phyloP scores from a whole-genome alignment of 306 rosid species.

The Clitoria ternatea region DNA sequence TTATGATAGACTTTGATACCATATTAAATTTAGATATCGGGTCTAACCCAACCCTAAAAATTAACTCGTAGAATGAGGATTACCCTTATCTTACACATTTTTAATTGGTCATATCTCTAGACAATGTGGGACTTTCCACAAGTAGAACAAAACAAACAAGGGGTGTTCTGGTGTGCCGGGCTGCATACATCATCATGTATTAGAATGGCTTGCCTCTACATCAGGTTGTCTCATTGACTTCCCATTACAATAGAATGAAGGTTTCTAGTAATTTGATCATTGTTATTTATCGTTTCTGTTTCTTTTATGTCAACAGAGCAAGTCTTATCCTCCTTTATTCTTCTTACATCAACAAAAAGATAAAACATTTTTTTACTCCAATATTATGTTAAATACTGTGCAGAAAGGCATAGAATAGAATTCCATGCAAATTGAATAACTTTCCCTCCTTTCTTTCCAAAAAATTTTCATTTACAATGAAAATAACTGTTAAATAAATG shows the following conservation, averaged over 20 bases:
- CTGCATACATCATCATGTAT: not conserved
- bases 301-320: not conserved
- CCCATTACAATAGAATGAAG: not conserved
- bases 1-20: too few relatives aligned
- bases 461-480: not conserved
- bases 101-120: too few relatives aligned
- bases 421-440: not conserved
- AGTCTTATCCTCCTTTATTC: not conserved
- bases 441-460: not conserved
- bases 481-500: not conserved
- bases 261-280: not conserved
- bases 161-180: not conserved
- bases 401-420: not conserved
- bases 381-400: not conserved
- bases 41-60: too few relatives aligned
- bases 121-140: too few relatives aligned
- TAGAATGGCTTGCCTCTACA: not conserved
- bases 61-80: too few relatives aligned
- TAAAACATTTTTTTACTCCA: not conserved
- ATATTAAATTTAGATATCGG: too few relatives aligned
- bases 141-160: constrained; percentile 12
- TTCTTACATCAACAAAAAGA: not conserved
- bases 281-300: not conserved
- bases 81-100: too few relatives aligned
- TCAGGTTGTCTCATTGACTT: not conserved